Evolutionary conservation across 768 basidiomycete genomes (phyloP).

Genomic region (Rhodotorula sphaerocarpa): DNA sequence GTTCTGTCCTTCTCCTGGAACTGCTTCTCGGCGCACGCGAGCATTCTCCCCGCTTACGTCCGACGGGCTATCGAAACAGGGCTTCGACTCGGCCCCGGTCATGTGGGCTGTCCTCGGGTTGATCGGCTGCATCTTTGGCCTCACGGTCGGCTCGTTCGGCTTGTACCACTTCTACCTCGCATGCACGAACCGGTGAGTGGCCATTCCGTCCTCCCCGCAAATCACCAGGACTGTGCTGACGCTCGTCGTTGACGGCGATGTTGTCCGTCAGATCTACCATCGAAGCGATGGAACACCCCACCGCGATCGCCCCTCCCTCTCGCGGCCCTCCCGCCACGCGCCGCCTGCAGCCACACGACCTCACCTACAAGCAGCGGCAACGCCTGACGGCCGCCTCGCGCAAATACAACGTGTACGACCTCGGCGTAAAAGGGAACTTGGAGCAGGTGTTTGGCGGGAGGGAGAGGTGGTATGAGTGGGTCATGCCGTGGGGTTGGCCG

Average conservation of each 20-base stretch:
- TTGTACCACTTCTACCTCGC: slow-evolving; percentile 30
- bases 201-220: neutral
- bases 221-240: neutral
- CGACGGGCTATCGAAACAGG: too few relatives aligned
- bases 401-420: slow-evolving; percentile 22
- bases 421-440: slow-evolving; percentile 18
- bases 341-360: neutral
- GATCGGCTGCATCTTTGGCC: slow-evolving; percentile 26
- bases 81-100: slow-evolving; percentile 30
- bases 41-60: too few relatives aligned
- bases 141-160: slow-evolving; percentile 12
- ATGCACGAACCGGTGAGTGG: slow-evolving; percentile 20
- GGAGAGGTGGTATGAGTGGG: slow-evolving; percentile 20
- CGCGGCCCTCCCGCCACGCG: neutral
- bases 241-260: too few relatives aligned
- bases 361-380: slow-evolving; percentile 14
- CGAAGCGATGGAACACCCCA: slow-evolving; percentile 26
- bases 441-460: slow-evolving; percentile 7
- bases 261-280: slow-evolving; percentile 12
- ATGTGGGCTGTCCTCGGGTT: slow-evolving; percentile 28
- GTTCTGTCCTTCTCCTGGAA: neutral
- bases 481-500: slow-evolving; percentile 22
- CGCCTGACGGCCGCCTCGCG: slow-evolving; percentile 1
- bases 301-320: neutral
- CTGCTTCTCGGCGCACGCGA: too few relatives aligned